Conservation (phyloP, 352 stramenopile species). For the Globisporangium abappressorium region DNA sequence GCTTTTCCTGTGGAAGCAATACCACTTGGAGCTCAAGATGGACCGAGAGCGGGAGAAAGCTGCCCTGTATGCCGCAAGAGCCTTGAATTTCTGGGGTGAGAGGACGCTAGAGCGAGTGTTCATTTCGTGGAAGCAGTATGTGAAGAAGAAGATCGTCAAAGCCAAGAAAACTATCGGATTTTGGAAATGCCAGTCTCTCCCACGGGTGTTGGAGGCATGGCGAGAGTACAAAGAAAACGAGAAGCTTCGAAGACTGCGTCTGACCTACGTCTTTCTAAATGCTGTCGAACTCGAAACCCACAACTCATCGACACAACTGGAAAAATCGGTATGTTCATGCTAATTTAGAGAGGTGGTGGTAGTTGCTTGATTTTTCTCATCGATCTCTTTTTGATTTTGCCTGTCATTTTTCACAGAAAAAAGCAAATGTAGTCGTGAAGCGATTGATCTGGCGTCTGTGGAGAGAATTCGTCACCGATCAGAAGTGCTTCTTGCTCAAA, state of each 20-base stretch:
- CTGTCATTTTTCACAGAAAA: slow-evolving; percentile 18
- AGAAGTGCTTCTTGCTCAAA: slow-evolving; percentile 72
- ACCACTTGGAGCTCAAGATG: slow-evolving; percentile 13
- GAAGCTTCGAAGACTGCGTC: slow-evolving; percentile 27
- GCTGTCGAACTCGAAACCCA: slow-evolving; percentile 55
- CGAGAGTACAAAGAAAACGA: slow-evolving; percentile 24
- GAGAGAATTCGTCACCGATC: slow-evolving; percentile 43
- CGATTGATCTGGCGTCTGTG: slow-evolving; percentile 48
- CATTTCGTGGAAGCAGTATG: slow-evolving; percentile 35
- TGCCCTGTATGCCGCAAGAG: slow-evolving; percentile 36
- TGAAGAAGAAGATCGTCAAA: slow-evolving; percentile 35
- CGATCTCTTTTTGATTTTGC: neutral
- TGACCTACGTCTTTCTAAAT: slow-evolving; percentile 66
- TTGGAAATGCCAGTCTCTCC: slow-evolving; percentile 66
- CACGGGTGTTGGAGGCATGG: slow-evolving; percentile 60
- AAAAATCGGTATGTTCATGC: slow-evolving; percentile 28
- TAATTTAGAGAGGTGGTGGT: neutral
- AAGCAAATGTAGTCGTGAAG: slow-evolving; percentile 45
- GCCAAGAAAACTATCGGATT: slow-evolving; percentile 62
- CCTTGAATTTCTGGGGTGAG: slow-evolving; percentile 60
- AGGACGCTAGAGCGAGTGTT: slow-evolving; percentile 50
- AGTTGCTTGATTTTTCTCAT: neutral
- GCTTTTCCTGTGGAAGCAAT: slow-evolving; percentile 49
- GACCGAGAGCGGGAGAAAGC: slow-evolving; percentile 29
- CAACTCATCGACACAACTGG: slow-evolving; percentile 61